These are phyloP conservation scores for Pseudogymnoascus sp. DNA, from an alignment of 2,329 filamentous ascomycete species.

Conservation along the genomic window DNA sequence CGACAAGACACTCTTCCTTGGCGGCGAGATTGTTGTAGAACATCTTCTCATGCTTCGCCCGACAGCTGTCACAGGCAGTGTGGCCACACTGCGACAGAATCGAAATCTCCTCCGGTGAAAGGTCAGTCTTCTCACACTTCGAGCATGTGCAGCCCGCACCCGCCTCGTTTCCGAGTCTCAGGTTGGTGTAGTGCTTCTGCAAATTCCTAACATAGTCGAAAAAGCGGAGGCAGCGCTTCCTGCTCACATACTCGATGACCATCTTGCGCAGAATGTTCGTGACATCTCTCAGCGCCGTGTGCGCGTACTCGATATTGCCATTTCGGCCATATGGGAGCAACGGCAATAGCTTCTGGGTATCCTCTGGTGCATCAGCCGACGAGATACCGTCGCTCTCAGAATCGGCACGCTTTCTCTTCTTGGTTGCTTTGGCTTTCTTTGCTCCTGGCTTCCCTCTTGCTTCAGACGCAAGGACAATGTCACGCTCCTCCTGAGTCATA, in stretches of 20 bases:
- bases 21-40: constrained; percentile 10
- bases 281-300: constrained; percentile 18
- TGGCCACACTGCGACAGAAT: constrained; percentile 45
- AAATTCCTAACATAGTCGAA: constrained; percentile 26
- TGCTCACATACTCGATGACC: constrained; percentile 26
- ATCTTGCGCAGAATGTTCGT: constrained; percentile 21
- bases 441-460: not conserved
- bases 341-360: constrained; percentile 12
- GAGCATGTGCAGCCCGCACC: constrained; percentile 22
- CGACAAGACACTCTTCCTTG: constrained; percentile 31
- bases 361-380: constrained; percentile 8
- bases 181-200: constrained; percentile 18
- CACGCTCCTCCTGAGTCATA: not conserved
- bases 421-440: constrained; percentile 6
- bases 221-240: constrained; percentile 27
- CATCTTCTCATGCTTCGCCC: constrained; percentile 14
- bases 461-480: not conserved
- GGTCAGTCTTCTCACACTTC: constrained; percentile 24
- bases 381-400: constrained; percentile 10
- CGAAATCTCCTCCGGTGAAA: constrained; percentile 26
- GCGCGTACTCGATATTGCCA: constrained; percentile 13
- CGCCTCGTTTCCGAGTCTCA: not conserved
- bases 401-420: constrained; percentile 5
- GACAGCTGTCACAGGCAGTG: constrained; percentile 36
- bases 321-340: constrained; percentile 11